Percentiles rank a stretch among this genome's conserved stretches.
Evolutionary conservation across 768 basidiomycete species (phyloP).

Genomic region (Agrocybe chaxingu): DNA sequence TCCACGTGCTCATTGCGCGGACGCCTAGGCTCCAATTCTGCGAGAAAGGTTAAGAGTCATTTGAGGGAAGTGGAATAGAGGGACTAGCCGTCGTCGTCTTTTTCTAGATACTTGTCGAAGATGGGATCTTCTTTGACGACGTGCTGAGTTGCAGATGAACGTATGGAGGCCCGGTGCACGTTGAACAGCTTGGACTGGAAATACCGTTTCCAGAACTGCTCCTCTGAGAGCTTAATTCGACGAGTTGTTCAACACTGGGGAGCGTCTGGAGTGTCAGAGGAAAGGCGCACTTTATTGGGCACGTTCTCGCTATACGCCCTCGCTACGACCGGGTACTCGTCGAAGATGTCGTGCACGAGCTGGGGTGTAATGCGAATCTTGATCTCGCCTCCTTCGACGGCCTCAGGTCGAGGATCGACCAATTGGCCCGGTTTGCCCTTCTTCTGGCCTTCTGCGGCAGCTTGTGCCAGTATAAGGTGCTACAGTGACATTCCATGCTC

Average conservation of each 20-base stretch:
- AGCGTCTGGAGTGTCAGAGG: constrained; percentile 1
- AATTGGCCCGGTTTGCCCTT: constrained; percentile 84
- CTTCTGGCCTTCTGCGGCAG: constrained; percentile 67
- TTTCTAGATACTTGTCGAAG: constrained; percentile 95
- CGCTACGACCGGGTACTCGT: constrained; percentile 94
- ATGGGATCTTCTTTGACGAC: constrained; percentile 89
- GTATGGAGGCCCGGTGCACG: constrained; percentile 89
- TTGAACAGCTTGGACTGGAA: constrained; percentile 96
- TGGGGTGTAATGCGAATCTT: constrained; percentile 90
- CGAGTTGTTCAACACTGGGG: constrained; percentile 8
- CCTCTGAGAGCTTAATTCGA: constrained; percentile 69
- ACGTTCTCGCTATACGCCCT: constrained; percentile 93
- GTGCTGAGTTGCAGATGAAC: constrained; percentile 79
- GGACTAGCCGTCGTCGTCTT: constrained; percentile 84
- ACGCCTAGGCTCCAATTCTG: constrained; percentile 78
- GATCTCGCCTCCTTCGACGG: constrained; percentile 79
- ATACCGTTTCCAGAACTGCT: constrained; percentile 95
- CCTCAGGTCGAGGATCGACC: constrained; percentile 85
- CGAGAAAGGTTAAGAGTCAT: background rate
- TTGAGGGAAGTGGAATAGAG: constrained; percentile 1
- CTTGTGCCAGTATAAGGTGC: constrained; percentile 77
- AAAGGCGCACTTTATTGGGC: constrained; percentile 64
- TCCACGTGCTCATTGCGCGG: constrained; percentile 66
- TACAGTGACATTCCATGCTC: constrained; percentile 20
- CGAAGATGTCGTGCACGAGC: constrained; percentile 93